phyloP scores from a whole-genome alignment of 2,329 filamentous ascomycete genomes.

The Colletotrichum tamarilloi region DNA sequence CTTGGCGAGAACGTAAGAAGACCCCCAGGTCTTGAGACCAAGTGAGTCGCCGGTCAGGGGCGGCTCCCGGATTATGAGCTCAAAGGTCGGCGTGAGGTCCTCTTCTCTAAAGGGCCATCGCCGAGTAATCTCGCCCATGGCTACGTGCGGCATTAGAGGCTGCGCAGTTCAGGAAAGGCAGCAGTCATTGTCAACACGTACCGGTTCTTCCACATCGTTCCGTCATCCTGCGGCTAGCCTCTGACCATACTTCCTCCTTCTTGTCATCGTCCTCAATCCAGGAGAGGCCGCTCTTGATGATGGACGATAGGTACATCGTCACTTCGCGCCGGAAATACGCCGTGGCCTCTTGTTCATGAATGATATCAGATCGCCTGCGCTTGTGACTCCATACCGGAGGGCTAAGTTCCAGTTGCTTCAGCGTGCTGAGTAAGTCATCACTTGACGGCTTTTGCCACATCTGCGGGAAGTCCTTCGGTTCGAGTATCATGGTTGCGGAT shows the following conservation, averaged over 20 bases:
- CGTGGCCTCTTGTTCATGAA: slow-evolving; percentile 54
- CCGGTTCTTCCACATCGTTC: slow-evolving; percentile 85
- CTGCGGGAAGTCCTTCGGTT: slow-evolving; percentile 77
- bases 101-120: slow-evolving; percentile 61
- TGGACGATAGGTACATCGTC: slow-evolving; percentile 74
- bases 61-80: slow-evolving; percentile 84
- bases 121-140: slow-evolving; percentile 68
- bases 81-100: slow-evolving; percentile 55
- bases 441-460: slow-evolving; percentile 81
- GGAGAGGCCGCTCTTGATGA: slow-evolving; percentile 73
- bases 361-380: slow-evolving; percentile 53
- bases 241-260: slow-evolving; percentile 79
- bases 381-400: slow-evolving; percentile 75
- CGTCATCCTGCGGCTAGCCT: slow-evolving; percentile 82
- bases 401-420: slow-evolving; percentile 74
- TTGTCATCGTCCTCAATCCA: slow-evolving; percentile 77
- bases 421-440: slow-evolving; percentile 69
- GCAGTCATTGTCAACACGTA: slow-evolving; percentile 45
- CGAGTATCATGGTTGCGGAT: slow-evolving; percentile 43
- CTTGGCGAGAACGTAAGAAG: slow-evolving; percentile 85
- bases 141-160: slow-evolving; percentile 40
- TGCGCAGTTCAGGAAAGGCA: neutral
- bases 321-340: slow-evolving; percentile 61
- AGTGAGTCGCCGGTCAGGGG: slow-evolving; percentile 88
- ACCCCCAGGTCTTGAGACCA: slow-evolving; percentile 96